Evolutionary conservation across 2,329 filamentous ascomycete genomes (phyloP).

Genomic region (Aspergillus ibericus): DNA sequence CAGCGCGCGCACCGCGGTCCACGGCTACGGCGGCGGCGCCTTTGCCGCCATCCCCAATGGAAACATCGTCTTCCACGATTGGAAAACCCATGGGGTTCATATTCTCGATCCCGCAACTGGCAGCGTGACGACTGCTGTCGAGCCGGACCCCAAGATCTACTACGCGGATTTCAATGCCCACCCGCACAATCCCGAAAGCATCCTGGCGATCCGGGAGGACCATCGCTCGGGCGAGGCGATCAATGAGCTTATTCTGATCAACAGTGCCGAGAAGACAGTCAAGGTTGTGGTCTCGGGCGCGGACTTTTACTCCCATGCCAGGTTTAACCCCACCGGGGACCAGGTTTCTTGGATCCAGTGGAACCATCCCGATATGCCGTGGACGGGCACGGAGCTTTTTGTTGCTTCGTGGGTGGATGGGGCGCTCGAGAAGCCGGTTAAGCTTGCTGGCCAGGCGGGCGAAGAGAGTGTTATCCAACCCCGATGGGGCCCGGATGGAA

Average conservation of each 20-base stretch:
- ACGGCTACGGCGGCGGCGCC: slow-evolving; percentile 56
- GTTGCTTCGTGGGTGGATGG: slow-evolving; percentile 46
- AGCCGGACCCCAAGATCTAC: slow-evolving; percentile 24
- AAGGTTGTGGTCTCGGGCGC: slow-evolving; percentile 45
- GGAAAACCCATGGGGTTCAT: slow-evolving; percentile 44
- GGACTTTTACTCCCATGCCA: slow-evolving; percentile 56
- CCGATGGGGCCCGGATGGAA: slow-evolving; percentile 52
- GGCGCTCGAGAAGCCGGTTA: slow-evolving; percentile 30
- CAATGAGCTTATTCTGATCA: slow-evolving; percentile 34
- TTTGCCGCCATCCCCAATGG: slow-evolving; percentile 43
- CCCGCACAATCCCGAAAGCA: slow-evolving; percentile 38
- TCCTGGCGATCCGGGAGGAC: slow-evolving; percentile 56
- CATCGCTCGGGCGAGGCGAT: slow-evolving; percentile 40
- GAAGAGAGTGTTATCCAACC: slow-evolving; percentile 51
- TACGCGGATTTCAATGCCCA: slow-evolving; percentile 51
- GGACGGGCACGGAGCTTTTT: slow-evolving; percentile 49
- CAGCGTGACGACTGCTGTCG: slow-evolving; percentile 36
- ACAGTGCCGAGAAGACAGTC: slow-evolving; percentile 31
- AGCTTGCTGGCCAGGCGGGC: slow-evolving; percentile 45
- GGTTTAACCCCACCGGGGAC: slow-evolving; percentile 50
- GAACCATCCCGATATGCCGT: slow-evolving; percentile 56
- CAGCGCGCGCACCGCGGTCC: slow-evolving; percentile 49
- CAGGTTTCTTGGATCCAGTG: slow-evolving; percentile 56
- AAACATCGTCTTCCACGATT: slow-evolving; percentile 50
- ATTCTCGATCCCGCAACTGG: slow-evolving; percentile 43